phyloP scores from a whole-genome alignment of 148 eudicot genomes.

The Vaccinium vitisidaea region DNA sequence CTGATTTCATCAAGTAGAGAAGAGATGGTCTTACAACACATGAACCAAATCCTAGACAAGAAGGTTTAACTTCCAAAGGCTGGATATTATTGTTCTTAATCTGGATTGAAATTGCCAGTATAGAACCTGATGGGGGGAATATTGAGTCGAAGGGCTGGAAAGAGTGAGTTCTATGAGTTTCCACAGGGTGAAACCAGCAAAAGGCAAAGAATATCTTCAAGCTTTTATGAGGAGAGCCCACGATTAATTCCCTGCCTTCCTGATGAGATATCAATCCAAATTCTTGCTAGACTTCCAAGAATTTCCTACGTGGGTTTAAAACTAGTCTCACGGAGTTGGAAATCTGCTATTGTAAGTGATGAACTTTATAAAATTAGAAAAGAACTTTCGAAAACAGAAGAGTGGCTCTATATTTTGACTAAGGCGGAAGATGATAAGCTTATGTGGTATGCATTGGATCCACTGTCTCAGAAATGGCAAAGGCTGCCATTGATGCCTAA shows the following conservation, averaged over 20 bases:
- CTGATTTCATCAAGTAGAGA: neutral
- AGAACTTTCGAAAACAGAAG: conserved; percentile 76
- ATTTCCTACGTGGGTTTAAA: conserved; percentile 48
- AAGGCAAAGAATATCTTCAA: conserved; percentile 58
- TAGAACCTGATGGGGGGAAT: conserved; percentile 42
- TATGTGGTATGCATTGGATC: conserved; percentile 80
- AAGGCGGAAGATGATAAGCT: conserved; percentile 53
- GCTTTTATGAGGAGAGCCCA: conserved; percentile 53
- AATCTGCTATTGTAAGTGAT: conserved; percentile 51
- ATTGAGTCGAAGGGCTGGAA: conserved; percentile 37
- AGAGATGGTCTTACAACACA: conserved; percentile 1
- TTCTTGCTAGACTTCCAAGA: conserved; percentile 89
- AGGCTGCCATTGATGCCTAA: conserved; percentile 78
- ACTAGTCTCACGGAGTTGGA: conserved; percentile 82
- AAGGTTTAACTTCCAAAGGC: conserved; percentile 13
- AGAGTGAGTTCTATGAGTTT: conserved; percentile 28
- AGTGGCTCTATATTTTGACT: conserved; percentile 78
- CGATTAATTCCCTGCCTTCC: conserved; percentile 86
- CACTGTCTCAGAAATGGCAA: conserved; percentile 68
- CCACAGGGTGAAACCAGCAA: conserved; percentile 46
- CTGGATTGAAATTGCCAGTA: neutral
- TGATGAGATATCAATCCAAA: conserved; percentile 88
- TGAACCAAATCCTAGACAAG: neutral
- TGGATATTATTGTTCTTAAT: neutral
- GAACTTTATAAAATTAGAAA: conserved; percentile 71